Base-by-base conservation (phyloP, 768 basidiomycete species). In the Lentinus brumalis region DNA sequence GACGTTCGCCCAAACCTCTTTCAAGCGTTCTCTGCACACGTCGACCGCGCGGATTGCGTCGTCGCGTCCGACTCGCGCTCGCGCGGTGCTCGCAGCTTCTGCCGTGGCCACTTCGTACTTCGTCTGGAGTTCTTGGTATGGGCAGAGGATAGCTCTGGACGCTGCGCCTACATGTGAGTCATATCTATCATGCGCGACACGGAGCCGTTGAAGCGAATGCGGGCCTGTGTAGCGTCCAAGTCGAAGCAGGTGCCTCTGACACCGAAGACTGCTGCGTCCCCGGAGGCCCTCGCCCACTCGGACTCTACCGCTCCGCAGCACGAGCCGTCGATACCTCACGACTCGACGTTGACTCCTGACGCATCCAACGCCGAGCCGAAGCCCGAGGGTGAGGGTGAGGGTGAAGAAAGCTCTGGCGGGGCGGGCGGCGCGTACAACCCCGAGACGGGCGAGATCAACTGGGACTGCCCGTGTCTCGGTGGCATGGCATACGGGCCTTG, bases 401-500 rank as follows among this genome's bases (percentile, higher is more conserved):
- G 41, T 5, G 71, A 64, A 12, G 71, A 71, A 26, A 74, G 50
- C 66, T 73, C 30, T 16, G 59, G 56, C 16, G 65, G 62, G 2
- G 56, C 56, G 1, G 72, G 72, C 30, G 83, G 83, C 41, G 96
- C 97, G 5, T 98, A 85, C 81, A 91, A 99, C 76, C 96, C 96
- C 18, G 94, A 86, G 63, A 99, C 97, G 1, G 97, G 97, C 46
- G 95, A 98, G 82, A 98, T 99, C 70, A 99, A 99, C 78, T 99
- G 97, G 97, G 97, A 98, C 72, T 99, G 97, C 74, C 94, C 97
- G 1, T 98, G 97, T 74, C 86, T 99, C 8, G 97, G 97, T 35
- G 97, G 97, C 52, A 98, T 99, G 97, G 96, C 96, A 10, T 82
- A 98, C 70, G 96, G 97, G 6, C 94, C 95, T 10, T 99, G 97